These are phyloP conservation scores for Brassica nigra DNA, from an alignment of 345 rosid genomes.

Conservation along the genomic window DNA sequence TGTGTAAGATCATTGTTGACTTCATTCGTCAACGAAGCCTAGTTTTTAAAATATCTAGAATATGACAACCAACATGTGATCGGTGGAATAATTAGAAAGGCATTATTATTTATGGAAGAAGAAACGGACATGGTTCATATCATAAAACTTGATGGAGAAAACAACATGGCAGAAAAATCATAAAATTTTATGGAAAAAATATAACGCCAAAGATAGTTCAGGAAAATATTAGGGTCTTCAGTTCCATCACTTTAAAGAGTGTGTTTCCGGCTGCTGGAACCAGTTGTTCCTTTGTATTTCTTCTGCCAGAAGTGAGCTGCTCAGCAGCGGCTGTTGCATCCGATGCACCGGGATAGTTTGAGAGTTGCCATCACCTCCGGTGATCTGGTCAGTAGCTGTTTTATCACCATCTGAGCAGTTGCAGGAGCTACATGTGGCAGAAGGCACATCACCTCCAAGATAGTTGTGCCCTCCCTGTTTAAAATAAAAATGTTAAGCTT, in stretches of 20 bases:
- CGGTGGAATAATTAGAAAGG: neutral
- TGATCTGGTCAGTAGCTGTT: neutral
- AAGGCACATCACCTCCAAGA: neutral
- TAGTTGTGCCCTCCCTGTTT: neutral
- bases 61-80: neutral
- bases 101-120: neutral
- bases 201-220: neutral
- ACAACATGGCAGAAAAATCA: neutral
- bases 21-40: neutral
- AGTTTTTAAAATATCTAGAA: neutral
- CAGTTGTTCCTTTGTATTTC: neutral
- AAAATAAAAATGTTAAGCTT: neutral
- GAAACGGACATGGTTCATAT: neutral
- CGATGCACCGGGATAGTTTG: neutral
- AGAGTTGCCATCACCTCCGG: neutral
- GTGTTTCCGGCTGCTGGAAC: neutral
- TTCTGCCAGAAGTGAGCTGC: neutral
- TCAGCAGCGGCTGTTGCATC: neutral
- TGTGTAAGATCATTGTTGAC: neutral
- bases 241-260: neutral
- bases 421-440: neutral
- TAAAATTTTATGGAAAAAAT: neutral
- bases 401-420: neutral
- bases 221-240: neutral
- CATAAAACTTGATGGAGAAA: neutral